Evolutionary conservation across 164 flowering plant species (phyloP), one percentile per base, ranked within the genome.

Genomic region (Santalum album): DNA sequence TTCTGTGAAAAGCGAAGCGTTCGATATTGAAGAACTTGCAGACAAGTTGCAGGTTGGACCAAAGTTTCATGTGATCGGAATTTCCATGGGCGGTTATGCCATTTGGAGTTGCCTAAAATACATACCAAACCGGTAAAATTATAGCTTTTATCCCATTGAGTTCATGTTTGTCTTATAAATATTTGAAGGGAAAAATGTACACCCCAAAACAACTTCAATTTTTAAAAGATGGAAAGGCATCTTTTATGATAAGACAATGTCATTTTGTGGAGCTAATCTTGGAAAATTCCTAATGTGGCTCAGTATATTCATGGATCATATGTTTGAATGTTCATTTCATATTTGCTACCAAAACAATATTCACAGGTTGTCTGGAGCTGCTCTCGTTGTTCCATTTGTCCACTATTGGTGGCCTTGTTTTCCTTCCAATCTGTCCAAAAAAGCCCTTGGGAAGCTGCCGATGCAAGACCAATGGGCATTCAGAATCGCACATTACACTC

Each of bases 81-180:
- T 79, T 23, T 82, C 88, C 7, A 57, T 82, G 69, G 84, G 88
- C 34, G 78, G 69, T 42, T 79, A 74, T 59, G 60, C 94, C 36
- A 68, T 58, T 25, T 83, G 78, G 77, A 65, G 83, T 63, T 83
- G 85, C 72, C 70, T 83, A 42, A 72, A 69, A 55, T 55, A 72
- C 56, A 74, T 78, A 36, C 89, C 85, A 51, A 48, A 78, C 63
- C 73, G 89, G 89, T 67, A 67, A 20, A 49, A 27, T 22, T 15
- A 19, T 55, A n/a, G n/a, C n/a, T n/a, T n/a, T n/a, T n/a, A n/a
- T n/a, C n/a, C n/a, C n/a, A n/a, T n/a, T n/a, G 6, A 29, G 34
- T 29, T 29, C 34, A 29, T 29, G 34, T 29, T 9, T 9, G 34
- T 29, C n/a, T n/a, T n/a, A n/a, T n/a, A n/a, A n/a, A n/a, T n/a